Conservation (phyloP, 768 basidiomycete genomes). For the Tricholoma hemisulphureum region DNA sequence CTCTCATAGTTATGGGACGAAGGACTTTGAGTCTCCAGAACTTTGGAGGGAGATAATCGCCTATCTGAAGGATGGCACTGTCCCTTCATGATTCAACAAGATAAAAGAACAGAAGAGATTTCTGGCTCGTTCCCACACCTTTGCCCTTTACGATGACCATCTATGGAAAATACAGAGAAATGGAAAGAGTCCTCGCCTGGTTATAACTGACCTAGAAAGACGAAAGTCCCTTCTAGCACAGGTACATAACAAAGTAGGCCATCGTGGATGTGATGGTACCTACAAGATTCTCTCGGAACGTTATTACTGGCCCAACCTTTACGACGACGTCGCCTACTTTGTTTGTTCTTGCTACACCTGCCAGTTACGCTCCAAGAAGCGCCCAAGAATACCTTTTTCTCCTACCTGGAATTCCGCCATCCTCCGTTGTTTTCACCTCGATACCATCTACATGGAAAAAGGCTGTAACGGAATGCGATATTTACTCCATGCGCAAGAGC, state of each 20-base stretch:
- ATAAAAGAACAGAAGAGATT: too few relatives aligned
- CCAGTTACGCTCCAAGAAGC: slow-evolving; percentile 21
- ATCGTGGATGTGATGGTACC: slow-evolving; percentile 26
- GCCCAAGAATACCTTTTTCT: slow-evolving; percentile 19
- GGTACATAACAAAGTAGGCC: too few relatives aligned
- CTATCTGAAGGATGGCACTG: slow-evolving; percentile 8
- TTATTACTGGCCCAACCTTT: slow-evolving; percentile 36
- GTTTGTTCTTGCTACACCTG: slow-evolving; percentile 32
- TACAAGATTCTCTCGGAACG: slow-evolving; percentile 20
- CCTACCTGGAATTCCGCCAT: slow-evolving; percentile 12
- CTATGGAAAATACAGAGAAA: slow-evolving; percentile 17
- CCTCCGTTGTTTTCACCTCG: too few relatives aligned
- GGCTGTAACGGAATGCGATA: too few relatives aligned
- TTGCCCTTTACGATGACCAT: slow-evolving; percentile 16
- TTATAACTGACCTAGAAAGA: slow-evolving; percentile 14
- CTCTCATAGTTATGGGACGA: slow-evolving; percentile 7
- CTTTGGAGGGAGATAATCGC: slow-evolving; percentile 16
- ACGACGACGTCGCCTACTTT: slow-evolving; percentile 22
- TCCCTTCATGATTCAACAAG: too few relatives aligned
- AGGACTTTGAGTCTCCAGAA: slow-evolving; percentile 9
- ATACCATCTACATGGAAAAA: too few relatives aligned
- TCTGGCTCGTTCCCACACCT: too few relatives aligned
- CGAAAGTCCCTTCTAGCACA: slow-evolving; percentile 17
- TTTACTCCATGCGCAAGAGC: slow-evolving; percentile 25
- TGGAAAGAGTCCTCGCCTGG: slow-evolving; percentile 18